Percentiles rank a stretch among this genome's conserved stretches.
Evolutionary conservation across 2,329 filamentous ascomycete species (phyloP).

Genomic region (Verticillium dahliae): DNA sequence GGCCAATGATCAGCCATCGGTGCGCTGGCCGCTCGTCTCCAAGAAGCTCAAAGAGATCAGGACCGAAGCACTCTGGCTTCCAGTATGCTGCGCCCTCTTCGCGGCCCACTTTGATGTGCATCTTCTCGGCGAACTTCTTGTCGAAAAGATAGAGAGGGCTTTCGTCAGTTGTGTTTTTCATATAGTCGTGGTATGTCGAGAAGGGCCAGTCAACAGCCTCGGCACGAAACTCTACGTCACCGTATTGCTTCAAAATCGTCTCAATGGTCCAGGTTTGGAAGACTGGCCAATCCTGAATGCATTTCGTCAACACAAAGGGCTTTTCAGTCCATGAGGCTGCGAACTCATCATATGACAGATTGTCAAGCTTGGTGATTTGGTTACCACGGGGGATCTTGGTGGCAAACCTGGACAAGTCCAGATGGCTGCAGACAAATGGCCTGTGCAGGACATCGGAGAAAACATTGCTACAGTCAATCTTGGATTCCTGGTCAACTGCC

Average conservation of each 20-base stretch:
- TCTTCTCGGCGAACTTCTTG: conserved; percentile 79
- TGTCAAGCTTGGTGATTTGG: conserved; percentile 61
- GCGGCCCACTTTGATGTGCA: conserved; percentile 59
- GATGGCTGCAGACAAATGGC: conserved; percentile 83
- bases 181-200: conserved; percentile 74
- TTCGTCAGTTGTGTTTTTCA: conserved; percentile 74
- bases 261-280: conserved; percentile 68
- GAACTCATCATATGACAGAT: conserved; percentile 69
- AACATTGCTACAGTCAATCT: conserved; percentile 67
- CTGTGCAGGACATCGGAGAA: conserved; percentile 88
- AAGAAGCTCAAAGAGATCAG: conserved; percentile 77
- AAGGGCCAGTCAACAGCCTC: conserved; percentile 93
- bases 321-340: conserved; percentile 66
- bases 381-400: conserved; percentile 67
- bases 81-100: conserved; percentile 57
- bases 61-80: conserved; percentile 76
- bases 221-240: conserved; percentile 68
- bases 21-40: conserved; percentile 75
- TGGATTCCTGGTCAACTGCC: conserved; percentile 38
- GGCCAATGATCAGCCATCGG: conserved; percentile 89
- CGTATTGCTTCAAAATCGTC: conserved; percentile 58
- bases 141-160: conserved; percentile 93
- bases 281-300: conserved; percentile 76
- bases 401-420: conserved; percentile 59
- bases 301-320: conserved; percentile 81